Percentiles rank a stretch among this genome's conserved stretches.
These are phyloP conservation scores for Chrysoporthe deuterocubensis DNA, from an alignment of 2,329 filamentous ascomycete genomes.

Conservation along the genomic window DNA sequence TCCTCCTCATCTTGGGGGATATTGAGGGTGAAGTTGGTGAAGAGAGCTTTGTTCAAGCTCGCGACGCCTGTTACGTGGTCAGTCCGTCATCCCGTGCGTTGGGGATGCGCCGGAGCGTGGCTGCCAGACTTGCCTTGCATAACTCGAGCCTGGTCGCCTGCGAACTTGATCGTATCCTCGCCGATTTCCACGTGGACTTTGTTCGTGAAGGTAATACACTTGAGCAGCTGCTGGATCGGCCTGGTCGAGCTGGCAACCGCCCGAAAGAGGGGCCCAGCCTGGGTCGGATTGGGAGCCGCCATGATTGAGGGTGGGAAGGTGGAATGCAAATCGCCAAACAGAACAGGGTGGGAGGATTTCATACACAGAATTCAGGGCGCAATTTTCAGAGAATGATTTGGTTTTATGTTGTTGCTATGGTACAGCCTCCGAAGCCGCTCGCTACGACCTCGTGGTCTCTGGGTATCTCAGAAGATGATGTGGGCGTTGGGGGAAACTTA, in stretches of 20 bases:
- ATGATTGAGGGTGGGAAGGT: constrained; percentile 10
- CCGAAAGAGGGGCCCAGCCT: constrained; percentile 61
- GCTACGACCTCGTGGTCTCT: constrained; percentile 27
- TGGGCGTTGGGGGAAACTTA: constrained; percentile 56
- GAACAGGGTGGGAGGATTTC: constrained; percentile 19
- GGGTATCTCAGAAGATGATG: constrained; percentile 31
- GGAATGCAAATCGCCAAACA: background rate
- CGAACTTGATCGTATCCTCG: constrained; percentile 83
- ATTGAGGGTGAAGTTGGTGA: constrained; percentile 81
- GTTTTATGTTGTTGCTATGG: constrained; percentile 43
- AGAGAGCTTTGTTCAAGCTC: constrained; percentile 86
- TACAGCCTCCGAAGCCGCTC: constrained; percentile 40
- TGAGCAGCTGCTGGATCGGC: constrained; percentile 68
- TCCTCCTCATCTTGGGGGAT: constrained; percentile 45
- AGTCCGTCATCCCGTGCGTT: constrained; percentile 37
- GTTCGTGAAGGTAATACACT: constrained; percentile 63
- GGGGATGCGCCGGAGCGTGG: constrained; percentile 12
- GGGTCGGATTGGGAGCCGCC: constrained; percentile 23
- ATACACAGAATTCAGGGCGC: constrained; percentile 23
- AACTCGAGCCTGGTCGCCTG: constrained; percentile 83
- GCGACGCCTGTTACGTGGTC: constrained; percentile 61
- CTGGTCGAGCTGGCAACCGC: constrained; percentile 79
- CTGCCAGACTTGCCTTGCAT: constrained; percentile 76
- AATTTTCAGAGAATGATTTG: constrained; percentile 32
- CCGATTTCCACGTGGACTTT: constrained; percentile 74